A percentile compares a stretch with the other conserved stretches of the same genome.
Conservation (phyloP, 768 basidiomycete genomes). For the Russula compacta region DNA sequence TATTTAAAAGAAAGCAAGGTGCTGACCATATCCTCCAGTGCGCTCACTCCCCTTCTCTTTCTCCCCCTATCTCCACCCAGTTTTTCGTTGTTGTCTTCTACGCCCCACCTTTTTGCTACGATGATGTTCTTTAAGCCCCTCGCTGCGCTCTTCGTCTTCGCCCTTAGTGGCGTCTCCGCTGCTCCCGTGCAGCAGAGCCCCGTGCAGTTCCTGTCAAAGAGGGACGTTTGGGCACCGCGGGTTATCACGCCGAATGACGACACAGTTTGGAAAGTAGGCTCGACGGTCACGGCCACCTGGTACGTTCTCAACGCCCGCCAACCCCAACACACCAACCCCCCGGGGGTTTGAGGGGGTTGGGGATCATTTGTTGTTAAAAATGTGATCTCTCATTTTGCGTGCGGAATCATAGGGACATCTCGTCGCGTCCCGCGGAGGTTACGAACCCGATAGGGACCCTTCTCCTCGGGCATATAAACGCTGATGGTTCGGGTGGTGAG, state of each 20-base stretch:
- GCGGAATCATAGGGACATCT: constrained; percentile 37
- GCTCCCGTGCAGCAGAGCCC: not conserved
- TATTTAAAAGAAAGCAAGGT: too few species aligned
- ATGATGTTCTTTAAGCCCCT: not conserved
- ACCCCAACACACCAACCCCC: not conserved
- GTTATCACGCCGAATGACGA: constrained; percentile 39
- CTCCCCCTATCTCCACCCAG: too few species aligned
- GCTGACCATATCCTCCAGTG: too few species aligned
- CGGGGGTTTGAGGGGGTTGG: too few species aligned
- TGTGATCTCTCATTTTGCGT: not conserved
- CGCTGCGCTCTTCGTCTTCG: not conserved
- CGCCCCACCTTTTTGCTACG: not conserved
- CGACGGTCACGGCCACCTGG: constrained; percentile 45
- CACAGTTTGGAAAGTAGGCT: constrained; percentile 44
- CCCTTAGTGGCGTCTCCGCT: not conserved
- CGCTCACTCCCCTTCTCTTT: too few species aligned
- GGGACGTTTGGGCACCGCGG: constrained; percentile 39
- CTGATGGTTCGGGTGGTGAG: constrained; percentile 33
- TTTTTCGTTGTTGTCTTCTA: not conserved
- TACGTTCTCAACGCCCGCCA: constrained; percentile 23
- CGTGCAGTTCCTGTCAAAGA: not conserved
- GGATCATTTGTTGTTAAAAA: not conserved
- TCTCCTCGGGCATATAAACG: constrained; percentile 40
- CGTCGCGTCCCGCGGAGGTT: constrained; percentile 21
- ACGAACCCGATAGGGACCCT: constrained; percentile 42